Conservation (phyloP, 1,139 yeast species). For the Diutina rugosa region DNA sequence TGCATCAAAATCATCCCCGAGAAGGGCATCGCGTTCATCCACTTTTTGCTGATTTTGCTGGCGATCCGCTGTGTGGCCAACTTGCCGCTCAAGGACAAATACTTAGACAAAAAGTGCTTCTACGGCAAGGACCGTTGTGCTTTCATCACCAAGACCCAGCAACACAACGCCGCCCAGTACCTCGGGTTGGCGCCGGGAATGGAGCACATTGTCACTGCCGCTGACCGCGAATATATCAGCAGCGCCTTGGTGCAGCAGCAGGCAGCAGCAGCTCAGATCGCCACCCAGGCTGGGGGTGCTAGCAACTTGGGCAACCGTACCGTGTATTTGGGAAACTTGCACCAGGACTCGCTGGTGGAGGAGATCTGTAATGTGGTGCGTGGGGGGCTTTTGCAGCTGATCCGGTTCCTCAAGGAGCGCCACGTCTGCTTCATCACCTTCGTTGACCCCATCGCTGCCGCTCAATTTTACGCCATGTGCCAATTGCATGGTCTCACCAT, state of each 20-base stretch:
- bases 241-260: constrained; percentile 54
- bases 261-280: constrained; percentile 62
- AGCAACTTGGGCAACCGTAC: constrained; percentile 84
- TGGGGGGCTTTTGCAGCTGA: constrained; percentile 76
- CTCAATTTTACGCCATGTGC: constrained; percentile 83
- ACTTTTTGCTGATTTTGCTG: constrained; percentile 42
- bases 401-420: constrained; percentile 62
- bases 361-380: constrained; percentile 90
- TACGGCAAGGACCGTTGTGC: constrained; percentile 59
- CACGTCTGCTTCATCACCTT: constrained; percentile 90
- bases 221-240: constrained; percentile 48
- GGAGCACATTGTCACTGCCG: constrained; percentile 72
- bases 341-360: constrained; percentile 75
- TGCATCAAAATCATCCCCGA: constrained; percentile 44
- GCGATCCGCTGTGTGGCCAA: constrained; percentile 49
- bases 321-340: constrained; percentile 78
- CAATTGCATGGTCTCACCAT: constrained; percentile 72
- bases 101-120: constrained; percentile 43
- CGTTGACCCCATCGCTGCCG: constrained; percentile 85
- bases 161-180: constrained; percentile 94
- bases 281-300: constrained; percentile 65
- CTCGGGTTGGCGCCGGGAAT: constrained; percentile 83
- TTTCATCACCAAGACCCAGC: constrained; percentile 83
- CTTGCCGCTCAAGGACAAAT: constrained; percentile 40
- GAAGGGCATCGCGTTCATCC: constrained; percentile 49